Percentiles rank a stretch among this genome's conserved stretches.
Conservation (phyloP, 164 flowering plant genomes). For the Paratinospora sagittata region DNA sequence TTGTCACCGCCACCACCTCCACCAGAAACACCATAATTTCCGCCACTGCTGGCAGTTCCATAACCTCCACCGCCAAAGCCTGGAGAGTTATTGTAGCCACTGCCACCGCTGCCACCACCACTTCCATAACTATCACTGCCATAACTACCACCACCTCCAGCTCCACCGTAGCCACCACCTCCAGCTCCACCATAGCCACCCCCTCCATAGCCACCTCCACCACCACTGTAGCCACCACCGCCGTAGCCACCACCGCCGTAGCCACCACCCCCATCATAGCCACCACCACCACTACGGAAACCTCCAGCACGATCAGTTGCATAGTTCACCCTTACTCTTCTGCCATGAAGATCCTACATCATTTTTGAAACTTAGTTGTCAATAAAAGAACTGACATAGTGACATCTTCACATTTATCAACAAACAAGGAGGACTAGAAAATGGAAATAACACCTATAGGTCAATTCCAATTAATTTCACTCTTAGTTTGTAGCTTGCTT, state of each 20-base stretch:
- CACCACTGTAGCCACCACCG: background rate
- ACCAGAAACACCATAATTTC: no score
- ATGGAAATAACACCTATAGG: background rate
- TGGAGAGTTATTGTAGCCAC: no score
- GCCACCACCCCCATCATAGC: background rate
- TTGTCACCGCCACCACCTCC: no score
- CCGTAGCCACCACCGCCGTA: background rate
- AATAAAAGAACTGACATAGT: background rate
- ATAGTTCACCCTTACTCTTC: constrained; percentile 62
- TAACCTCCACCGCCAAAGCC: no score
- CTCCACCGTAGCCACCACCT: background rate
- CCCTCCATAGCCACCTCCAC: background rate
- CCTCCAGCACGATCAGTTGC: constrained; percentile 53
- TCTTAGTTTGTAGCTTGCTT: no score
- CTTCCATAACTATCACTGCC: no score
- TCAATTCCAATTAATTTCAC: background rate
- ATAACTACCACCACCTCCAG: background rate
- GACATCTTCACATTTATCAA: background rate
- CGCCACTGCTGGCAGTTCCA: no score
- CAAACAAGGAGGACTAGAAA: background rate
- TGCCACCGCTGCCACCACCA: no score
- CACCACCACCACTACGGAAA: constrained; percentile 15
- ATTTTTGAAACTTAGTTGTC: background rate
- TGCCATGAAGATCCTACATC: constrained; percentile 70
- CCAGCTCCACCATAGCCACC: background rate